Percentiles rank a stretch among this genome's conserved stretches.
Conservation (phyloP, 208 protist species). For the Kentomonas sorsogonicus region DNA sequence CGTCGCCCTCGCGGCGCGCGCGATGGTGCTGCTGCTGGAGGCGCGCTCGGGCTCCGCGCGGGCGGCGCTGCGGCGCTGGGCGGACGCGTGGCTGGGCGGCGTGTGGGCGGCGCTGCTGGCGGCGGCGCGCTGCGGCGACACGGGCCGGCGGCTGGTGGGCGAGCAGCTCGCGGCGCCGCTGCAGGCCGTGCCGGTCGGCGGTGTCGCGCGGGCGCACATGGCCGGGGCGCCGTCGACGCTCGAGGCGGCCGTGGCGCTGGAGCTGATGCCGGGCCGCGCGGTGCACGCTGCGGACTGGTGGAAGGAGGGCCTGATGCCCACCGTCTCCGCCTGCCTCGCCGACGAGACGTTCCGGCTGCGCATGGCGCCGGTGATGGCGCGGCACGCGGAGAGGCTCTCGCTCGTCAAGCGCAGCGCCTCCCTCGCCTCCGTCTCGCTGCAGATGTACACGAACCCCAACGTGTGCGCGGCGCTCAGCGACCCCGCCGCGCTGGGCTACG, state of each 20-base stretch:
- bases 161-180: constrained; percentile 22
- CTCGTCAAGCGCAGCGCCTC: constrained; percentile 15
- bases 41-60: background rate
- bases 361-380: constrained; percentile 40
- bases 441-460: constrained; percentile 61
- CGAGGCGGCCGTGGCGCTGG: background rate
- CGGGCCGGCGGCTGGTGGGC: constrained; percentile 11
- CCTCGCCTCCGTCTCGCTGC: constrained; percentile 29
- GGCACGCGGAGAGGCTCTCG: constrained; percentile 49
- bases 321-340: too few relatives aligned
- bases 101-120: constrained; percentile 15
- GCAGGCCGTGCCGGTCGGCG: constrained; percentile 22
- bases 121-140: constrained; percentile 18
- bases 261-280: too few relatives aligned
- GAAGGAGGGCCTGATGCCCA: too few relatives aligned
- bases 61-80: background rate
- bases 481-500: background rate
- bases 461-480: constrained; percentile 34
- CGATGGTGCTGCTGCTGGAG: constrained; percentile 8
- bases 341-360: constrained; percentile 10
- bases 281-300: too few relatives aligned
- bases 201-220: too few relatives aligned
- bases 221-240: background rate
- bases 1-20: constrained; percentile 14
- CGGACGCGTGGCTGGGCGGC: too few relatives aligned